Base-by-base conservation (phyloP, 305 asterid species). In the Solanum hybrid region DNA sequence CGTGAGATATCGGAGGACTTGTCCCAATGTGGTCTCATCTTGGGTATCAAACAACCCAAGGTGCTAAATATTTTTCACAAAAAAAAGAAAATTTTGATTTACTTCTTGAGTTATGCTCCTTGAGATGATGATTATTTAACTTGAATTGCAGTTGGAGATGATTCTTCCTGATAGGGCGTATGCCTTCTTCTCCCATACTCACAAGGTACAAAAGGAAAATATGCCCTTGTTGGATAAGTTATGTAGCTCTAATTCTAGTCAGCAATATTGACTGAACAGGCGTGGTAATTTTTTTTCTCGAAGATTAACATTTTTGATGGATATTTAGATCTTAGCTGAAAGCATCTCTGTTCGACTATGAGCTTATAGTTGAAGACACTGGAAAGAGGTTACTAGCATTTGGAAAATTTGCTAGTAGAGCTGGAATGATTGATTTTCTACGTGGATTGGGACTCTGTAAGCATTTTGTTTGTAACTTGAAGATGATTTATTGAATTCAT, bases 191-290 rank as follows among this genome's bases (percentile, higher is more conserved):
- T 96, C 99, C n/a, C 99, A 97, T 90, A 96, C 99, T 37, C 99
- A 96, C 93, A 97, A 97, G 94, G 99, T 98, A 65, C 98, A 96
- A 87, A 95, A 90, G 89, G 99, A 97, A 91, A 97, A 96, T 83
- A 96, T 96, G 99, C 99, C 98, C 15, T 95, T 96, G 93, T 95
- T 97, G 89, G 99, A 96, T 93, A 97, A 96, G 98, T 98, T 97
- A 79, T 77, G 86, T 89, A 85, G 33, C 57, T 57, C 33, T 31
- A 11, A 27, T 22, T 31, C 15, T 32, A 89, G 31, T 33, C 22
- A 20, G 36, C 29, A 51, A 33, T 65, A 51, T 51, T 51, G 29
- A 22, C 27, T 15, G 26, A 38, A n/a, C 34, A 38, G 77, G 68
- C 32, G 1, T 34, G 84, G 57, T 32, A 8, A 27, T 7, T 10